Evolutionary conservation across 768 basidiomycete genomes (phyloP).

Genomic region (Boletus tylopilopsis): DNA sequence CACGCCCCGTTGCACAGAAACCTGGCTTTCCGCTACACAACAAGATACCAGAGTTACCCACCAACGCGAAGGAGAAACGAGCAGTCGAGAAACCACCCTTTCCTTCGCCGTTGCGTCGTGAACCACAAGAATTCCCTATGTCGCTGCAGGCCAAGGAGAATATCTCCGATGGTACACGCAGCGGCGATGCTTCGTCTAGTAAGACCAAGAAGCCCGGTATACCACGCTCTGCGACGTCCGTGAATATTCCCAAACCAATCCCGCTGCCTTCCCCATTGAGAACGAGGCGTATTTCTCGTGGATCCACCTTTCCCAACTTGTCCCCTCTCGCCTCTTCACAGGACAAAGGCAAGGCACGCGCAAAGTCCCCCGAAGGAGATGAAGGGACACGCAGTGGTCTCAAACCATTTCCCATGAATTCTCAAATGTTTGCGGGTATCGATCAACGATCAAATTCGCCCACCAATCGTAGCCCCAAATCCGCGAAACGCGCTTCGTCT

Average conservation of each 20-base stretch:
- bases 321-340: slow-evolving; percentile 21
- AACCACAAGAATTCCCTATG: slow-evolving; percentile 26
- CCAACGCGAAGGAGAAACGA: not conserved
- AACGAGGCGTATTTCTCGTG: slow-evolving; percentile 6
- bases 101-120: slow-evolving; percentile 5
- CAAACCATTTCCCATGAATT: slow-evolving; percentile 49
- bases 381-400: slow-evolving; percentile 1
- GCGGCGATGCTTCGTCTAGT: slow-evolving; percentile 7
- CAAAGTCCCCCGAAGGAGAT: slow-evolving; percentile 1
- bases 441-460: slow-evolving; percentile 26
- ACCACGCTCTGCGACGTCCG: slow-evolving; percentile 6
- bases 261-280: slow-evolving; percentile 23
- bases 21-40: slow-evolving; percentile 1
- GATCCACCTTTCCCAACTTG: slow-evolving; percentile 20
- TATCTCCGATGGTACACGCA: slow-evolving; percentile 8
- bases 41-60: slow-evolving; percentile 6
- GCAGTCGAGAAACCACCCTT: slow-evolving; percentile 5
- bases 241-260: not conserved
- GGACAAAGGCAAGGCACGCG: slow-evolving; percentile 18
- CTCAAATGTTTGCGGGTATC: slow-evolving; percentile 40
- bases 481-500: slow-evolving; percentile 31
- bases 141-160: slow-evolving; percentile 22
- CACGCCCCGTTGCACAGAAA: slow-evolving; percentile 5
- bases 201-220: slow-evolving; percentile 10
- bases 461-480: slow-evolving; percentile 2